Evolutionary conservation across 2,329 filamentous ascomycete genomes (phyloP).

Genomic region (Hymenoscyphus repandus): DNA sequence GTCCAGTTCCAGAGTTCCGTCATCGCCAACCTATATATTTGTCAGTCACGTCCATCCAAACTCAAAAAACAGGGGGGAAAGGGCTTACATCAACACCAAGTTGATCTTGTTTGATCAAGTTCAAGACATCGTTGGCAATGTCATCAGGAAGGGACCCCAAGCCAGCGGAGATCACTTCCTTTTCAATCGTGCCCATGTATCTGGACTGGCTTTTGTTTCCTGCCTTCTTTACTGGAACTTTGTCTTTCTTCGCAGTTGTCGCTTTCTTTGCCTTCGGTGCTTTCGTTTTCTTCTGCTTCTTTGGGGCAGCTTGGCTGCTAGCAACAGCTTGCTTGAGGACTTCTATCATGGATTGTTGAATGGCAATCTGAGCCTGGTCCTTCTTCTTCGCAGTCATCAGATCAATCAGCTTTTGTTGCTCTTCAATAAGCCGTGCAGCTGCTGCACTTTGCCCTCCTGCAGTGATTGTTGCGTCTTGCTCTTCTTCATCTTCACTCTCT

Average conservation of each 20-base stretch:
- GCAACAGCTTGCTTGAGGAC: conserved; percentile 54
- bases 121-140: conserved; percentile 75
- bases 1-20: conserved; percentile 54
- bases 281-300: conserved; percentile 16
- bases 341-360: conserved; percentile 50
- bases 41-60: conserved; percentile 21
- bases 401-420: conserved; percentile 53
- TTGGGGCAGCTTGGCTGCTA: conserved; percentile 40
- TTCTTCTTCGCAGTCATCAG: conserved; percentile 46
- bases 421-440: conserved; percentile 45
- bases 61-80: conserved; percentile 3
- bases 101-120: conserved; percentile 83
- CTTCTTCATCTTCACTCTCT: conserved; percentile 56
- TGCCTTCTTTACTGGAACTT: conserved; percentile 36
- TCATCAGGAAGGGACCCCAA: conserved; percentile 74
- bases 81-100: conserved; percentile 58
- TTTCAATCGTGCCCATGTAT: conserved; percentile 73
- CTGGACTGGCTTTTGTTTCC: conserved; percentile 15
- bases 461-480: conserved; percentile 43
- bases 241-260: conserved; percentile 39
- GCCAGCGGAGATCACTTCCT: conserved; percentile 82
- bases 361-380: conserved; percentile 40
- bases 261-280: conserved; percentile 49
- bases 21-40: conserved; percentile 35
- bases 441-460: conserved; percentile 28